Conservation (phyloP, 225 moss, liverwort and hornwort genomes). For the Takakia lepidozioides region DNA sequence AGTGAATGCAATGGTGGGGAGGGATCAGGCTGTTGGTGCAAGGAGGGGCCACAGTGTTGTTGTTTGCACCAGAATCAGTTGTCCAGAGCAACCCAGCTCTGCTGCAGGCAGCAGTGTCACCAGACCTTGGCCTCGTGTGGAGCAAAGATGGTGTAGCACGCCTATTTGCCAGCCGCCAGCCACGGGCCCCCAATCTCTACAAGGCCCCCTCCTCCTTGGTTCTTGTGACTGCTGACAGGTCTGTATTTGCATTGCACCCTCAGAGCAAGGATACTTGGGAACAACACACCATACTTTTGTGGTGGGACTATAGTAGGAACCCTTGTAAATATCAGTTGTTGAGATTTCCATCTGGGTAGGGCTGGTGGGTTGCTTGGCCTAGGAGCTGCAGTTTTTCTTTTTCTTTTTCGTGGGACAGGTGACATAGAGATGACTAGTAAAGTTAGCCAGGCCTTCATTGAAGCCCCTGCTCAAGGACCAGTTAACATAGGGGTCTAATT, state of each 20-base stretch:
- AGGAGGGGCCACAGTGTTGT: constrained; percentile 43
- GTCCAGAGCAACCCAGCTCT: constrained; percentile 32
- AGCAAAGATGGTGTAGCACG: constrained; percentile 57
- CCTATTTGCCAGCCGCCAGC: constrained; percentile 29
- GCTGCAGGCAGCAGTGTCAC: constrained; percentile 42
- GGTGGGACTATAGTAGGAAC: no score
- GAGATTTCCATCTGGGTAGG: no score
- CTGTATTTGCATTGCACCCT: no score
- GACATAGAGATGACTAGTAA: no score
- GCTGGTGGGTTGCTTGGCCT: no score
- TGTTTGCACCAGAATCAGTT: constrained; percentile 56
- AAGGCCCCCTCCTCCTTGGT: constrained; percentile 47
- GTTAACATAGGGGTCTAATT: neutral
- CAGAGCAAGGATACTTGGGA: no score
- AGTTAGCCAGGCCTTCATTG: no score
- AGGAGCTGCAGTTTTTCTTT: no score
- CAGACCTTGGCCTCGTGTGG: constrained; percentile 54
- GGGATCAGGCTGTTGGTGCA: constrained; percentile 43
- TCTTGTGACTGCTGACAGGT: constrained; percentile 58
- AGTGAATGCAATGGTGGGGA: neutral
- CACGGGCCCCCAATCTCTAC: constrained; percentile 38
- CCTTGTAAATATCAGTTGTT: no score
- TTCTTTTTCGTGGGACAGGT: no score
- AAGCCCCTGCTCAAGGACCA: neutral
- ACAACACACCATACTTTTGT: no score